Evolutionary conservation across 768 basidiomycete species (phyloP).

Genomic region (Lyophyllum semitale): DNA sequence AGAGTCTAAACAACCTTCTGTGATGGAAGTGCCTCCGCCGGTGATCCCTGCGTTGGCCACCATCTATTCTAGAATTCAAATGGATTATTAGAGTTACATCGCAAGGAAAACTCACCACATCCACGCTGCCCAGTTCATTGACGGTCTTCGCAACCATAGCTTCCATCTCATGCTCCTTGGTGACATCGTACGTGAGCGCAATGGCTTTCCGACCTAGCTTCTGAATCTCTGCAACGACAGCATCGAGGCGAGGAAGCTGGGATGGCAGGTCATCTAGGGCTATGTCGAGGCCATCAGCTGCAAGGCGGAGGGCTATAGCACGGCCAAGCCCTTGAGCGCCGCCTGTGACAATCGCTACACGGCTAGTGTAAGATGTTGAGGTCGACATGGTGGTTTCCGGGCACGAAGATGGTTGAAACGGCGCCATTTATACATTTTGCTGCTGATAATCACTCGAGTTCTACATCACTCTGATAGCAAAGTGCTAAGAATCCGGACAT

Average conservation of each 20-base stretch:
- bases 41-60: slow-evolving; percentile 47
- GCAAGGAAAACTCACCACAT: slow-evolving; percentile 24
- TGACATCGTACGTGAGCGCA: slow-evolving; percentile 24
- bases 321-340: slow-evolving; percentile 35
- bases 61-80: slow-evolving; percentile 29
- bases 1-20: slow-evolving; percentile 17
- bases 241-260: slow-evolving; percentile 19
- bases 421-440: neutral
- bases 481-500: too few species aligned
- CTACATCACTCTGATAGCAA: too few species aligned
- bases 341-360: slow-evolving; percentile 24
- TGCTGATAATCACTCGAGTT: neutral
- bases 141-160: slow-evolving; percentile 25
- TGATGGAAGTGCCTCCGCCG: slow-evolving; percentile 9
- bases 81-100: neutral
- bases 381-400: neutral
- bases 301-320: slow-evolving; percentile 32
- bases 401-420: neutral
- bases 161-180: slow-evolving; percentile 28
- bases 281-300: slow-evolving; percentile 32
- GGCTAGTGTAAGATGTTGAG: neutral
- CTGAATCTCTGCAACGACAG: slow-evolving; percentile 27
- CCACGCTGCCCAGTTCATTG: slow-evolving; percentile 21
- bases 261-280: slow-evolving; percentile 28
- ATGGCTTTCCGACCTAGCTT: slow-evolving; percentile 18